Percentiles rank a stretch among this genome's conserved stretches.
These are phyloP conservation scores for Trichophyton mentagrophytes DNA, from an alignment of 2,329 filamentous ascomycete genomes.

Conservation along the genomic window DNA sequence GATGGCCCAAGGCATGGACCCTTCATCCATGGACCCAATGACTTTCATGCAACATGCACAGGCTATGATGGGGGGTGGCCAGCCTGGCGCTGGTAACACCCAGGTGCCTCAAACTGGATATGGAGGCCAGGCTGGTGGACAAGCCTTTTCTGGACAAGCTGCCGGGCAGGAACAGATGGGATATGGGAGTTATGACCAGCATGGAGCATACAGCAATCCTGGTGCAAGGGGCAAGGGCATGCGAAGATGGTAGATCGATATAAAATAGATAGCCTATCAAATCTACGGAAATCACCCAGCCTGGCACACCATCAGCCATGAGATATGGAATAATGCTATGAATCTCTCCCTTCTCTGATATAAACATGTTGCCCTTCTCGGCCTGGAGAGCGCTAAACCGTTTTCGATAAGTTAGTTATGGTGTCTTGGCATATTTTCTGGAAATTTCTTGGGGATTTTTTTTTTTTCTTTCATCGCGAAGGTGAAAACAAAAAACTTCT, in stretches of 20 bases:
- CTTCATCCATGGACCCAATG: slow-evolving; percentile 41
- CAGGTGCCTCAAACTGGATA: slow-evolving; percentile 27
- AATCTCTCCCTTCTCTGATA: background rate
- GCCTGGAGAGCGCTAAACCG: slow-evolving; percentile 3
- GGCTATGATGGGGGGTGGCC: slow-evolving; percentile 35
- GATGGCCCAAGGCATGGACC: slow-evolving; percentile 42
- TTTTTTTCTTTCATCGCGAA: background rate
- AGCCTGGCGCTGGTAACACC: slow-evolving; percentile 27
- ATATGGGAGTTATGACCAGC: slow-evolving; percentile 31
- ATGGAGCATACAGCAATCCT: slow-evolving; percentile 26
- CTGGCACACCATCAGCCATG: background rate
- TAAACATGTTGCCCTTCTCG: background rate
- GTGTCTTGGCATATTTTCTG: slow-evolving; percentile 16
- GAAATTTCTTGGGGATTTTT: slow-evolving; percentile 15
- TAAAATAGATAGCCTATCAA: background rate
- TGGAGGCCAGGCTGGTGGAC: slow-evolving; percentile 22
- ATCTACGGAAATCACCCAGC: background rate
- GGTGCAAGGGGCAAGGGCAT: slow-evolving; percentile 25
- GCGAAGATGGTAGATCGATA: slow-evolving; percentile 26
- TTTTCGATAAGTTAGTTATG: background rate
- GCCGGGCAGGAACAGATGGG: slow-evolving; percentile 31
- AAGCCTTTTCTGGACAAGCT: slow-evolving; percentile 25
- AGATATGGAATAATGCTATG: background rate
- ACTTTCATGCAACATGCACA: slow-evolving; percentile 43
- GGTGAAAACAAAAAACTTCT: slow-evolving; percentile 11